Conservation (phyloP, 1,139 yeast genomes). For the Arxiozyma bovina region DNA sequence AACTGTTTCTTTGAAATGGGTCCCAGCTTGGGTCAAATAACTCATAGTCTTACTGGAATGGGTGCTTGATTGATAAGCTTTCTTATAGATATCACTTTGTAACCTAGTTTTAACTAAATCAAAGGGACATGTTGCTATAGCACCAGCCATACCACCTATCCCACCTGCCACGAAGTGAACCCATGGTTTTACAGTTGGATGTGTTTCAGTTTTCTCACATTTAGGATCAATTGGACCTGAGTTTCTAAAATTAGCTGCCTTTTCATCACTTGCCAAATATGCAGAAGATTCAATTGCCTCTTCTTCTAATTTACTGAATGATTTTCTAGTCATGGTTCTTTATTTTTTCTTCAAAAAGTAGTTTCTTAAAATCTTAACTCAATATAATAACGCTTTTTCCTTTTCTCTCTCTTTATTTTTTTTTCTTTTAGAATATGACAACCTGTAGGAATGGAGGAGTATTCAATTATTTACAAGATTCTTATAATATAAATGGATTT, state of each 20-base stretch:
- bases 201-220: conserved; percentile 9
- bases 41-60: conserved; percentile 16
- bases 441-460: neutral
- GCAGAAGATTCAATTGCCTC: conserved; percentile 55
- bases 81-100: conserved; percentile 64
- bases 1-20: conserved; percentile 79
- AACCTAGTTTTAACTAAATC: conserved; percentile 94
- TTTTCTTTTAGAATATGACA: too few species aligned
- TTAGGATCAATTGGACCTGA: conserved; percentile 14
- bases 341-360: too few species aligned
- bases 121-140: conserved; percentile 84
- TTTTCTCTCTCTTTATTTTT: too few species aligned
- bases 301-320: conserved; percentile 32
- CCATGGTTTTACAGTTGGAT: conserved; percentile 60
- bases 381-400: neutral
- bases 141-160: conserved; percentile 96
- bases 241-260: conserved; percentile 29
- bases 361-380: neutral
- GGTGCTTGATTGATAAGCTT: conserved; percentile 23
- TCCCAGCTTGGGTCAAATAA: conserved; percentile 39
- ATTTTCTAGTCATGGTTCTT: conserved; percentile 21
- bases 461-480: neutral
- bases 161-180: conserved; percentile 99
- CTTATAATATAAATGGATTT: too few species aligned
- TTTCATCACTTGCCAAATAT: conserved; percentile 65